Percentiles rank a stretch among this genome's conserved stretches.
phyloP scores from a whole-genome alignment of 2,329 filamentous ascomycete genomes.

The Pseudopithomyces maydicus region DNA sequence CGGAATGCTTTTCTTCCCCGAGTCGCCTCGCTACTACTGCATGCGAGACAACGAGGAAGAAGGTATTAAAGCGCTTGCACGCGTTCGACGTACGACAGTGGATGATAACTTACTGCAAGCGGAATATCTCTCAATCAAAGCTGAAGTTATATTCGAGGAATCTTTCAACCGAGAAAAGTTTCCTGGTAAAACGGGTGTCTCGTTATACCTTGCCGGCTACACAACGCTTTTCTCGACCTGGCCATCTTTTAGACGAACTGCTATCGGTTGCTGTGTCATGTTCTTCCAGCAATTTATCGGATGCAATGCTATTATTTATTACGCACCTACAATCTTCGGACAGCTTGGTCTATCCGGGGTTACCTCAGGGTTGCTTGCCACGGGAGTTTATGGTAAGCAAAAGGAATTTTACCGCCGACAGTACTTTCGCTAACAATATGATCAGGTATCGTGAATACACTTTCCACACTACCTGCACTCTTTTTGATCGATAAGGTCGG shows the following conservation, averaged over 20 bases:
- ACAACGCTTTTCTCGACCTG: not conserved
- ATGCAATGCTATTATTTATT: slow-evolving; percentile 58
- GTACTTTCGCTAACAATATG: not conserved
- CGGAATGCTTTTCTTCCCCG: slow-evolving; percentile 78
- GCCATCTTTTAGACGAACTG: slow-evolving; percentile 52
- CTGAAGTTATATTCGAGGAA: slow-evolving; percentile 79
- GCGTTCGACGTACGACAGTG: slow-evolving; percentile 64
- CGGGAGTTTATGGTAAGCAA: slow-evolving; percentile 72
- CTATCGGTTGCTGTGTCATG: slow-evolving; percentile 61
- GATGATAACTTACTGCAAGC: slow-evolving; percentile 72
- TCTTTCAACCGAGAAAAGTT: slow-evolving; percentile 56
- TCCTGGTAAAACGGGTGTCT: not conserved
- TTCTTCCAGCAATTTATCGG: slow-evolving; percentile 48
- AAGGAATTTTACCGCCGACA: no score
- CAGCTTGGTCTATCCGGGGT: slow-evolving; percentile 40
- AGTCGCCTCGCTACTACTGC: slow-evolving; percentile 61
- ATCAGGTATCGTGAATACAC: slow-evolving; percentile 10
- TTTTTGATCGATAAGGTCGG: slow-evolving; percentile 13
- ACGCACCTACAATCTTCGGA: slow-evolving; percentile 60
- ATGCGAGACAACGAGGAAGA: slow-evolving; percentile 74
- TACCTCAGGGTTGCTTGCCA: slow-evolving; percentile 64
- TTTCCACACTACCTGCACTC: not conserved
- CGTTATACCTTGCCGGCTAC: not conserved
- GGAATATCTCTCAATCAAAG: slow-evolving; percentile 83
- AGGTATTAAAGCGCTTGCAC: slow-evolving; percentile 65